Evolutionary conservation across 495 filamentous ascomycete genomes (phyloP).

Genomic region (Hypoxylon lenormandii): DNA sequence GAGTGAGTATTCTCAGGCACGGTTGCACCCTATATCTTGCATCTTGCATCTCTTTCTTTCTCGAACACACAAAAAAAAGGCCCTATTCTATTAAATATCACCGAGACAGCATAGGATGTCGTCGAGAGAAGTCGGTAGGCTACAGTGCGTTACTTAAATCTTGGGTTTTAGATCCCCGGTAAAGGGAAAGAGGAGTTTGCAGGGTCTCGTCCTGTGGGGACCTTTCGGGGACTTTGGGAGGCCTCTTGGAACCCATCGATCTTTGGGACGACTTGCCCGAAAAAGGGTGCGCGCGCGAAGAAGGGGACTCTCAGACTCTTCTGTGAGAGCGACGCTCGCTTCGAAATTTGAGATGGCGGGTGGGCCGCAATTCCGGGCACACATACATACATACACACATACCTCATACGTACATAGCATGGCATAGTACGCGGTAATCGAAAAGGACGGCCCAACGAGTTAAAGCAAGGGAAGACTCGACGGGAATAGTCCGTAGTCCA

Average conservation of each 20-base stretch:
- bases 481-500: constrained; percentile 19
- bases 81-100: constrained; percentile 36
- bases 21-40: constrained; percentile 14
- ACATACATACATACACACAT: too few species aligned
- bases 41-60: constrained; percentile 4
- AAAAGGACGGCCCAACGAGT: constrained; percentile 25
- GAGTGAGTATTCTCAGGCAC: constrained; percentile 12
- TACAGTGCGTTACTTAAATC: constrained; percentile 43
- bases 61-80: constrained; percentile 35
- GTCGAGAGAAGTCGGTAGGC: constrained; percentile 27
- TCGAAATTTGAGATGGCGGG: constrained; percentile 23
- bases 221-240: constrained; percentile 25
- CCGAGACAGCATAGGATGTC: constrained; percentile 30
- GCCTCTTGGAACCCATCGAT: constrained; percentile 35
- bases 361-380: constrained; percentile 47
- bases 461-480: constrained; percentile 1
- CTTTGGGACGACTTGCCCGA: constrained; percentile 38
- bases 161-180: constrained; percentile 39
- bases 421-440: constrained; percentile 9
- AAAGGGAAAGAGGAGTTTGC: constrained; percentile 39
- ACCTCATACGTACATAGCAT: too few species aligned
- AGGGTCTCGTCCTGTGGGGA: constrained; percentile 38
- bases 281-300: constrained; percentile 33
- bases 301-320: neutral
- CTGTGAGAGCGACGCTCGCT: constrained; percentile 20